phyloP scores from a whole-genome alignment of 2,329 filamentous ascomycete species.

The Arthrobotrys conoides region DNA sequence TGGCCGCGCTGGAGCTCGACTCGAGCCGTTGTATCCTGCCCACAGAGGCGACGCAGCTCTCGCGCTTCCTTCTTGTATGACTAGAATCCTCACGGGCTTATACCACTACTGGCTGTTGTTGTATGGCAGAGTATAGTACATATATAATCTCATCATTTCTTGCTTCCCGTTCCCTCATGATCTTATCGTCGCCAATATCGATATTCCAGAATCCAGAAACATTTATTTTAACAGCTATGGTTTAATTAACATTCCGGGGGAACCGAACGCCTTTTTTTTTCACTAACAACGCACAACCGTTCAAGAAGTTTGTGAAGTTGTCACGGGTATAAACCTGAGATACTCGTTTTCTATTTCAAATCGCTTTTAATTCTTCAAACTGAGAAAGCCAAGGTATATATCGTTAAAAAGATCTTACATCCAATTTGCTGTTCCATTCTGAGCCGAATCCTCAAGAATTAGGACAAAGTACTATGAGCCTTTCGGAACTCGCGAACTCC shows the following conservation, averaged over 20 bases:
- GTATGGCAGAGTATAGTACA: not conserved
- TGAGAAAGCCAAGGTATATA: constrained; percentile 2
- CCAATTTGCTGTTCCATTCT: constrained; percentile 11
- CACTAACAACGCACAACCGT: constrained; percentile 4
- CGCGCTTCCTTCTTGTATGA: constrained; percentile 21
- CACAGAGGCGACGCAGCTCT: constrained; percentile 12
- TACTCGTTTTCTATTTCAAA: not conserved
- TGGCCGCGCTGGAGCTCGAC: constrained; percentile 16
- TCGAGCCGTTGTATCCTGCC: not conserved
- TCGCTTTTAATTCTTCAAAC: not conserved
- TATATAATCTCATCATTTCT: constrained; percentile 13
- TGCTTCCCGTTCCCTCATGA: not conserved
- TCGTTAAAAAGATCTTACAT: constrained; percentile 13
- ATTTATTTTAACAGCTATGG: not conserved
- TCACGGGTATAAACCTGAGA: not conserved
- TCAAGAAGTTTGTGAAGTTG: not conserved
- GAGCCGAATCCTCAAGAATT: constrained; percentile 10
- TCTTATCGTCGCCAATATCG: not conserved
- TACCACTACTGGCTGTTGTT: not conserved
- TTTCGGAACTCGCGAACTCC: constrained; percentile 28
- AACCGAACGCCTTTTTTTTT: not conserved
- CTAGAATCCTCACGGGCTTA: constrained; percentile 14
- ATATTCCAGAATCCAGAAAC: not conserved
- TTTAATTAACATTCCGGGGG: not conserved
- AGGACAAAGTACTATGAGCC: constrained; percentile 33